A percentile compares a stretch with the other conserved stretches of the same genome.
These are phyloP conservation scores for Dryadomyces sulphureus DNA, from an alignment of 2,329 filamentous ascomycete species.

Conservation along the genomic window DNA sequence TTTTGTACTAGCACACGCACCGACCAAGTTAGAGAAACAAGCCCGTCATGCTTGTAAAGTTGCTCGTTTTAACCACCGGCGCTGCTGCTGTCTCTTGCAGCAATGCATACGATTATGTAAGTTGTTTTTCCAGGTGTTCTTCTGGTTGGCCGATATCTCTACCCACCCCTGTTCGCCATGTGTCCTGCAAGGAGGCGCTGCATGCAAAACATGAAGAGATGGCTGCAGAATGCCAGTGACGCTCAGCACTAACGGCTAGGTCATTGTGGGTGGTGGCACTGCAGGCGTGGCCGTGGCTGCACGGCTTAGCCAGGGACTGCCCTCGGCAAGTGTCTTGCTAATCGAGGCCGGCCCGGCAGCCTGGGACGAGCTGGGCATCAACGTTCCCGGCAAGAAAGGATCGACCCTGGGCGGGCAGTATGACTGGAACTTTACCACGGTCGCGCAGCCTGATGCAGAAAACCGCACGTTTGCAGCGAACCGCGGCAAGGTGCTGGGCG, in stretches of 20 bases:
- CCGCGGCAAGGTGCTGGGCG: conserved; percentile 30
- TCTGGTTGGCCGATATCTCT: too few relatives aligned
- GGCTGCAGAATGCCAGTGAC: too few relatives aligned
- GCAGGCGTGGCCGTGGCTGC: conserved; percentile 14
- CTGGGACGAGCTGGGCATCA: conserved; percentile 14
- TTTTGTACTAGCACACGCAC: neutral
- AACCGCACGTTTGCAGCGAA: conserved; percentile 22
- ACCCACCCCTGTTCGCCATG: neutral
- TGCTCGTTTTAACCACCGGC: neutral
- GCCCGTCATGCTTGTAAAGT: neutral
- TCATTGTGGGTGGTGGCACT: conserved; percentile 14
- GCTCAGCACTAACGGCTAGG: conserved; percentile 2
- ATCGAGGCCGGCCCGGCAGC: conserved; percentile 17
- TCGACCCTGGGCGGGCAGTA: conserved; percentile 13
- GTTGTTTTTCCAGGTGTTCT: too few relatives aligned
- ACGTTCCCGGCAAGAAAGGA: conserved; percentile 15
- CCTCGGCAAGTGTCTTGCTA: conserved; percentile 14
- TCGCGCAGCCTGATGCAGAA: conserved; percentile 22
- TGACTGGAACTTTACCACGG: conserved; percentile 26
- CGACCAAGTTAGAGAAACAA: neutral
- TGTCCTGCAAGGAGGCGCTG: too few relatives aligned
- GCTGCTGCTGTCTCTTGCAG: neutral
- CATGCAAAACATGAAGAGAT: too few relatives aligned
- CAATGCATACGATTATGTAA: neutral
- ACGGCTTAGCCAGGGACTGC: conserved; percentile 13